Conservation (phyloP, 805 yeast species). For the Pichia deserticola region DNA sequence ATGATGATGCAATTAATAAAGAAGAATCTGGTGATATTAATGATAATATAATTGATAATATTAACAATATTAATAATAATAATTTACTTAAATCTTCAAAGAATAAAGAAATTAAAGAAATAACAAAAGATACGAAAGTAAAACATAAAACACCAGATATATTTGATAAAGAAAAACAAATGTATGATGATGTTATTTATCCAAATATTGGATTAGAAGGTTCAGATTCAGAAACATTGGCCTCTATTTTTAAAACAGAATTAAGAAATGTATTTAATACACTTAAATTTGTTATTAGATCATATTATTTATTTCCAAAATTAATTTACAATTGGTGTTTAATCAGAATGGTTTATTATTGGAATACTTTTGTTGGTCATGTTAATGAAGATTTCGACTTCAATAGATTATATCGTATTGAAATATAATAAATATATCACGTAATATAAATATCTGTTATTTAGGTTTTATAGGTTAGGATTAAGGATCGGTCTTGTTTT, state of each 20-base stretch:
- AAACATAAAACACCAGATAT: conserved; percentile 15
- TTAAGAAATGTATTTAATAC: conserved; percentile 40
- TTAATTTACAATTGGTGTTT: conserved; percentile 46
- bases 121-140: not conserved
- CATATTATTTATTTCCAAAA: conserved; percentile 67
- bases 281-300: conserved; percentile 49
- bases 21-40: conserved; percentile 20
- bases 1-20: conserved; percentile 27
- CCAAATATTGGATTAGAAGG: conserved; percentile 11
- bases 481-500: too few species aligned
- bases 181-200: conserved; percentile 18
- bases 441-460: not conserved
- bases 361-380: conserved; percentile 75
- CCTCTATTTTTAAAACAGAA: conserved; percentile 18
- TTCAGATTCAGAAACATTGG: conserved; percentile 9
- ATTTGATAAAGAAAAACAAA: conserved; percentile 18
- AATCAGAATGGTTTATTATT: conserved; percentile 44
- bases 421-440: not conserved
- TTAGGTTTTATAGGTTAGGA: not conserved
- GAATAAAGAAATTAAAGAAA: not conserved
- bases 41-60: not conserved
- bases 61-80: not conserved
- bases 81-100: not conserved
- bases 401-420: conserved; percentile 22
- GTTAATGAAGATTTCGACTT: conserved; percentile 28